Conservation (phyloP, 371 early-diverging fungal genomes). For the Coemansia sp. region DNA sequence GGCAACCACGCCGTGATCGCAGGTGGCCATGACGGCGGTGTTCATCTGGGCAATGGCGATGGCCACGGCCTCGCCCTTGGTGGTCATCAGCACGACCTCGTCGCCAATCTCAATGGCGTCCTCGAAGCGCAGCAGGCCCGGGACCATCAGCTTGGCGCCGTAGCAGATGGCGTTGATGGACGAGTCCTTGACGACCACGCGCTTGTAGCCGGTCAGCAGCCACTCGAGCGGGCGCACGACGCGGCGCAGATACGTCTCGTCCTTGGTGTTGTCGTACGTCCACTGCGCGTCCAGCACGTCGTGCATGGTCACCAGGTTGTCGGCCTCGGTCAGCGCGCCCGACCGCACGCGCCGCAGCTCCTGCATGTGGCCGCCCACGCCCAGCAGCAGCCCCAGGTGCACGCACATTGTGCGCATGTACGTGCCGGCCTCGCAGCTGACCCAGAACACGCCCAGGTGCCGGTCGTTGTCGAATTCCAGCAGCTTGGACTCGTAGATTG, state of each 20-base stretch:
- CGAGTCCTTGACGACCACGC: constrained; percentile 99
- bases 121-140: constrained; percentile 98
- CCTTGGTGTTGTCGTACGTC: constrained; percentile 94
- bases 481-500: constrained; percentile 95
- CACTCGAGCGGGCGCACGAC: constrained; percentile 97
- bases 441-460: constrained; percentile 97
- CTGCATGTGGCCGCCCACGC: constrained; percentile 99
- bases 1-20: constrained; percentile 95
- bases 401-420: constrained; percentile 99
- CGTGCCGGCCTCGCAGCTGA: constrained; percentile 99
- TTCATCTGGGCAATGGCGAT: constrained; percentile 96
- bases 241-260: constrained; percentile 93
- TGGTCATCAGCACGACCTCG: constrained; percentile 98
- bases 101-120: constrained; percentile 94
- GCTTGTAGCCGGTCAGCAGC: constrained; percentile 93
- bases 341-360: constrained; percentile 99
- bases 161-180: constrained; percentile 99
- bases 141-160: constrained; percentile 98
- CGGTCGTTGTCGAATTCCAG: constrained; percentile 97
- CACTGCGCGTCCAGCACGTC: constrained; percentile 99
- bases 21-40: constrained; percentile 94
- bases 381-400: constrained; percentile 96
- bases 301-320: constrained; percentile 98
- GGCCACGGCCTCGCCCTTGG: constrained; percentile 99
- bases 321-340: constrained; percentile 92